Base-by-base conservation (phyloP, 306 rosid genomes). In the Cyclanthera cordifolia region DNA sequence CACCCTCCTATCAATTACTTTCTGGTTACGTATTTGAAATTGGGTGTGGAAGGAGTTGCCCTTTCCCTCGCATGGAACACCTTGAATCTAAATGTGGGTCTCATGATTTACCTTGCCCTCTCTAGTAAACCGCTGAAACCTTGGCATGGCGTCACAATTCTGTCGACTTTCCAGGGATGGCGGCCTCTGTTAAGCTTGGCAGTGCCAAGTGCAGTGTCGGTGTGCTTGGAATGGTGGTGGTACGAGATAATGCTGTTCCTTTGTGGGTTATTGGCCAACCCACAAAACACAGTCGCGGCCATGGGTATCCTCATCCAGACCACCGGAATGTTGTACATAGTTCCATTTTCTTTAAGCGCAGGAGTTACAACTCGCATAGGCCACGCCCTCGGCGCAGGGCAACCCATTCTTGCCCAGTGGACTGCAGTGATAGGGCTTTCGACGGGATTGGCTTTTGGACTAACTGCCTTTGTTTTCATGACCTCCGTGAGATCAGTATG, bases 231-330 rank as follows among this genome's bases (percentile, higher is more conserved):
- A 66, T 88, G 94, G 95, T 88, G 97, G 98, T 88, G 95, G 79
- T 91, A 91, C 25, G 98, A 93, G 76, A 84, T 93, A 14, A 87
- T 93, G 95, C 49, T 91, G 56, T 83, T 88, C 50, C 73, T 88
- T 14, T 88, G 97, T 70, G 95, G 95, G 4, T 28, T 85, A 5
- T 72, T 88, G 20, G 81, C 79, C 3, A 80, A 87, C 51, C 94
- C 98, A 10, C 84, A 93, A 60, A 77, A 82, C n/a, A 84, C 94
- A 10, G 79, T 89, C 37, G 88, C 95, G 0, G 87, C 96, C 0
- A 93, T 93, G 98, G 98, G 96, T 0, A 93, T 93, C 32, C 91
- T 93, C 3, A 87, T 93, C 51, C 98, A 89, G 69, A 89, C 98
- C 52, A 86, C 87, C 0, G 95, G 96, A 2, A 63, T 89, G 57